Conservation (phyloP, 208 protist species). For the Perkinsela sp. region DNA sequence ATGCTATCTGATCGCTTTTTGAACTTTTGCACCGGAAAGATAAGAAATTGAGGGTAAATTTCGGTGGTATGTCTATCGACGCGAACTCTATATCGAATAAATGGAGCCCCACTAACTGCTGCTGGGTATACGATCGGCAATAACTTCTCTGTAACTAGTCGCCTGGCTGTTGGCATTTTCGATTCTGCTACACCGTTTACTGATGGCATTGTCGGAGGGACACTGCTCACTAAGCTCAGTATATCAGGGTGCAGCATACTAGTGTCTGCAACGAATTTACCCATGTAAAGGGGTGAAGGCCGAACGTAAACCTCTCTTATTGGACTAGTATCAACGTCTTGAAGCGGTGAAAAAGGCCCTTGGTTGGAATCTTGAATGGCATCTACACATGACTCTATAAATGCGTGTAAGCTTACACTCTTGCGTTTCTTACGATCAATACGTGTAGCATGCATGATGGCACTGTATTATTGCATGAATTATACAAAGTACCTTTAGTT, state of each 20-base stretch:
- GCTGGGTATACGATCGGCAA: neutral
- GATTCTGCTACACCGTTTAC: too few relatives aligned
- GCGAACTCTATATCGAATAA: neutral
- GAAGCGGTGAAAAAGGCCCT: neutral
- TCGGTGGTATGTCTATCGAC: neutral
- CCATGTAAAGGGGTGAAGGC: neutral
- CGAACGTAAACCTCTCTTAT: neutral
- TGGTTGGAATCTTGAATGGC: too few relatives aligned
- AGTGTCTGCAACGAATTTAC: neutral
- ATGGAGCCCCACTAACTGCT: neutral
- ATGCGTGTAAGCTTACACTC: too few relatives aligned
- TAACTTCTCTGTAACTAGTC: neutral
- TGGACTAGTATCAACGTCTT: neutral
- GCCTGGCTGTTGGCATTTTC: neutral
- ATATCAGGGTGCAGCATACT: neutral
- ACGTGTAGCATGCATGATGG: too few relatives aligned
- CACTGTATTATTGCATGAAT: too few relatives aligned
- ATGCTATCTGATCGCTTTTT: neutral
- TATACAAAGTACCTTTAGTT: too few relatives aligned
- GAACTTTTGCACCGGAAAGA: neutral
- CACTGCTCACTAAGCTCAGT: neutral
- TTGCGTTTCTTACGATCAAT: too few relatives aligned
- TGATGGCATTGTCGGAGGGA: neutral
- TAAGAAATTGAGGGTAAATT: neutral
- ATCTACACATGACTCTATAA: too few relatives aligned